These are phyloP conservation scores for Diplogelasinospora grovesii DNA, from an alignment of 495 filamentous ascomycete genomes.

Conservation along the genomic window DNA sequence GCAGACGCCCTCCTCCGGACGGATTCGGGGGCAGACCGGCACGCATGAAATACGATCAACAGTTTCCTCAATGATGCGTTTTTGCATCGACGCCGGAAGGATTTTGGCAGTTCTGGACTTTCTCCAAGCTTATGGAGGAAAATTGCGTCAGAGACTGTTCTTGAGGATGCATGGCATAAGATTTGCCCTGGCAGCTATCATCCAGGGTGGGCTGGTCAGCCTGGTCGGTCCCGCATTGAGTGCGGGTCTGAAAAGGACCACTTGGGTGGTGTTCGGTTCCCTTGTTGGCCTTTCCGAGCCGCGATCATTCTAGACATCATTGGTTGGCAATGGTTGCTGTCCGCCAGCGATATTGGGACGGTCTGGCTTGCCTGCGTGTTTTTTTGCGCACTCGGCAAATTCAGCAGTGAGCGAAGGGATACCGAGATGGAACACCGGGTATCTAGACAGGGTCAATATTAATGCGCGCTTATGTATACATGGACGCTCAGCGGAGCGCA, in stretches of 20 bases:
- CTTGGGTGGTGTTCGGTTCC: no score
- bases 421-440: no score
- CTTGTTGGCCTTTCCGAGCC: constrained; percentile 1
- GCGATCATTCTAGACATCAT: neutral
- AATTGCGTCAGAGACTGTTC: constrained; percentile 17
- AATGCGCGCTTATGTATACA: neutral
- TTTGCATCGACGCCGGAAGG: no score
- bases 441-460: no score
- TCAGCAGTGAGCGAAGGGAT: no score
- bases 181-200: constrained; percentile 8
- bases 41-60: no score
- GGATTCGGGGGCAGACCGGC: no score
- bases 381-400: no score
- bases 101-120: no score
- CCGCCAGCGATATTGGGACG: neutral
- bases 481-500: neutral
- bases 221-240: neutral
- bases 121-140: constrained; percentile 11
- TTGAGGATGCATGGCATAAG: constrained; percentile 9
- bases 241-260: constrained; percentile 2
- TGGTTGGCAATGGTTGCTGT: constrained; percentile 1
- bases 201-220: neutral
- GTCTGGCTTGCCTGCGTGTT: no score
- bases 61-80: no score
- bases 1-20: no score